A percentile compares a stretch with the other conserved stretches of the same genome.
Evolutionary conservation across 2,329 filamentous ascomycete genomes (phyloP).

Genomic region (Beauveria sp.): DNA sequence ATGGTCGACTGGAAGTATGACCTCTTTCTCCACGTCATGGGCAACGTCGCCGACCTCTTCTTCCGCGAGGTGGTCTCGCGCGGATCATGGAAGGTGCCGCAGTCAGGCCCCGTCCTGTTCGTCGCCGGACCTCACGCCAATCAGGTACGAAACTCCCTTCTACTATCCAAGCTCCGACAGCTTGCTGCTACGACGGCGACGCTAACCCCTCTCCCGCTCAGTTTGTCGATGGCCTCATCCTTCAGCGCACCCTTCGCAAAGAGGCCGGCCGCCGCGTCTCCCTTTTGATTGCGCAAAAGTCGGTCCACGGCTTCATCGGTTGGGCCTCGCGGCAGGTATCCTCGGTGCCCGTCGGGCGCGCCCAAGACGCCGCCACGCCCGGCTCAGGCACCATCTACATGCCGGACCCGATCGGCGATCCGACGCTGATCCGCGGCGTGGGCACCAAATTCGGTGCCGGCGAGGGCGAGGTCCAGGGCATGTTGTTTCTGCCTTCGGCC

Average conservation of each 20-base stretch:
- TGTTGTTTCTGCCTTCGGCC: constrained; percentile 78
- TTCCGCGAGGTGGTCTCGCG: constrained; percentile 96
- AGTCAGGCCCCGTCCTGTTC: constrained; percentile 82
- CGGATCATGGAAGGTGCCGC: constrained; percentile 90
- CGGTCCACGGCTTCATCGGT: constrained; percentile 88
- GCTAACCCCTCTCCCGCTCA: constrained; percentile 27
- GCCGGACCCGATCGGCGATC: constrained; percentile 78
- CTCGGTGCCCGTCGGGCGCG: constrained; percentile 85
- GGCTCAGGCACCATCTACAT: constrained; percentile 77
- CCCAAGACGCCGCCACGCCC: constrained; percentile 79
- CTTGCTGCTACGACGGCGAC: neutral
- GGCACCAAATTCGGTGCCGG: constrained; percentile 73
- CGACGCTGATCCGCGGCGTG: constrained; percentile 68
- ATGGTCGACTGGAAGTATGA: constrained; percentile 73
- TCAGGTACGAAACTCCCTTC: constrained; percentile 49
- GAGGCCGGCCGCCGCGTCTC: constrained; percentile 85
- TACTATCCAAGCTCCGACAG: too few species aligned
- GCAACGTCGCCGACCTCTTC: constrained; percentile 87
- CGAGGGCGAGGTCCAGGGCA: constrained; percentile 68
- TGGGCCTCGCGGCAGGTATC: constrained; percentile 78
- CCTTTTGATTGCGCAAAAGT: constrained; percentile 91
- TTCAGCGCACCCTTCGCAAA: constrained; percentile 82
- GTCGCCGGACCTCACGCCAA: constrained; percentile 97
- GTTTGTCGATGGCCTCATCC: constrained; percentile 92
- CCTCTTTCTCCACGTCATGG: constrained; percentile 68